Conservation (phyloP, 2,329 filamentous ascomycete genomes). For the Aphanocladium album region DNA sequence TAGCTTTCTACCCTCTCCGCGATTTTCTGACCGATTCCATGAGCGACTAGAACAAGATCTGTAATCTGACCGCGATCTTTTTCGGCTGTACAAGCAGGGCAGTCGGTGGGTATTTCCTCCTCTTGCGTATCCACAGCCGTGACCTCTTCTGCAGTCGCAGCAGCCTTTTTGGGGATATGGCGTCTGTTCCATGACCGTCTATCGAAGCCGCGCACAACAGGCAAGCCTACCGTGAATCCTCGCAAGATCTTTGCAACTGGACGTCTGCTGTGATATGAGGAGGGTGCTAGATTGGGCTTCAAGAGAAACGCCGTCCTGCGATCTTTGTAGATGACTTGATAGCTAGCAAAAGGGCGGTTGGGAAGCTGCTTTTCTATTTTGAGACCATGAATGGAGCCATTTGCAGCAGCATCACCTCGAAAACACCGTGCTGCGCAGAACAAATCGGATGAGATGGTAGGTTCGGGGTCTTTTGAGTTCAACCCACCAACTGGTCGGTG, state of each 20-base stretch:
- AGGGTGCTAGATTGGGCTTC: constrained; percentile 79
- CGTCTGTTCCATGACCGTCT: constrained; percentile 68
- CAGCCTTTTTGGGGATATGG: constrained; percentile 45
- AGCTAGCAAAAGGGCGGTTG: constrained; percentile 61
- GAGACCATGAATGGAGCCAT: constrained; percentile 41
- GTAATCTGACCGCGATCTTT: constrained; percentile 66
- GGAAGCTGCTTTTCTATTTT: constrained; percentile 32
- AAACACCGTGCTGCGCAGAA: constrained; percentile 58
- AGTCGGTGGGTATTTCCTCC: constrained; percentile 26
- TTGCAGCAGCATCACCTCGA: constrained; percentile 52
- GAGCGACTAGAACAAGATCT: constrained; percentile 84
- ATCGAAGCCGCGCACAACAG: constrained; percentile 87
- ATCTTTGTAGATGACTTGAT: constrained; percentile 85
- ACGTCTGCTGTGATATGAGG: constrained; percentile 74
- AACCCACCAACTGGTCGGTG: constrained; percentile 17
- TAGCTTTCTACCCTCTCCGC: constrained; percentile 93
- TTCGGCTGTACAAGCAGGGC: constrained; percentile 59
- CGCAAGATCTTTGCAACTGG: constrained; percentile 82
- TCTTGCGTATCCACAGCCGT: constrained; percentile 22
- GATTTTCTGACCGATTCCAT: constrained; percentile 95
- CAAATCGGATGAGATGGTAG: constrained; percentile 46
- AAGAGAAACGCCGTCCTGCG: constrained; percentile 73
- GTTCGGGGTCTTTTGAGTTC: constrained; percentile 20
- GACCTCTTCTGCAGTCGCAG: constrained; percentile 24
- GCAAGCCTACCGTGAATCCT: constrained; percentile 74